Evolutionary conservation across 2,329 filamentous ascomycete species (phyloP), one percentile per base, ranked within the genome.

Genomic region (Catunica adiposa): DNA sequence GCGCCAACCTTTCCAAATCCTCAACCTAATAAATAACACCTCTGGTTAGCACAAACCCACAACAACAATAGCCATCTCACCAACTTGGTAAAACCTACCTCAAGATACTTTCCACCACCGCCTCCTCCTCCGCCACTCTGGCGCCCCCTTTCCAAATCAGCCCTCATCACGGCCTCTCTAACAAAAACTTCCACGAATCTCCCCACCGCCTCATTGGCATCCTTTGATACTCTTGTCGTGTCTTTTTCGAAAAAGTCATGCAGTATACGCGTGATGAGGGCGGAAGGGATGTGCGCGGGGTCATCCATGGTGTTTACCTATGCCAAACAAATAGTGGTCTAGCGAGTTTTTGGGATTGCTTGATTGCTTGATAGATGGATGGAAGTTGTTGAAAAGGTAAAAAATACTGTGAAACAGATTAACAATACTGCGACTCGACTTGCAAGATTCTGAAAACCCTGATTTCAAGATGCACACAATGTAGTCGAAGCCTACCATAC

Each of bases 131-230:
- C n/a, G n/a, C n/a, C n/a, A n/a, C n/a, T n/a, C n/a, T n/a, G n/a
- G n/a, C n/a, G n/a, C 29, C 73, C 72, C 64, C 83, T 82, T 71
- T 87, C 84, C 58, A 81, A 80, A 8, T 82, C 79, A 40, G 86
- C 82, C 64, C 90, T 71, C 15, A 88, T 87, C 65, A 97, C 81
- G 1, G 88, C 87, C 70, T 97, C 90, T 59, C 85, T 77, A 54
- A 95, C 84, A 69, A 96, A 97, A 0, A 90, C 79, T 67, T 96
- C 88, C 68, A 96, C 77, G 66, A 97, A 97, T 69, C 84, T 88
- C 14, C 81, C 84, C 58, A 89, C 77, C 1, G 89, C 78, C 5
- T 72, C 75, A 65, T 89, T 86, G 3, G 88, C 88, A 63, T 89
- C 85, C 62, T 79, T 82, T 6, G 82, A 82, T 61, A 95, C 81